Conservation (phyloP, 2,329 filamentous ascomycete species). For the Aspergillus proliferans region DNA sequence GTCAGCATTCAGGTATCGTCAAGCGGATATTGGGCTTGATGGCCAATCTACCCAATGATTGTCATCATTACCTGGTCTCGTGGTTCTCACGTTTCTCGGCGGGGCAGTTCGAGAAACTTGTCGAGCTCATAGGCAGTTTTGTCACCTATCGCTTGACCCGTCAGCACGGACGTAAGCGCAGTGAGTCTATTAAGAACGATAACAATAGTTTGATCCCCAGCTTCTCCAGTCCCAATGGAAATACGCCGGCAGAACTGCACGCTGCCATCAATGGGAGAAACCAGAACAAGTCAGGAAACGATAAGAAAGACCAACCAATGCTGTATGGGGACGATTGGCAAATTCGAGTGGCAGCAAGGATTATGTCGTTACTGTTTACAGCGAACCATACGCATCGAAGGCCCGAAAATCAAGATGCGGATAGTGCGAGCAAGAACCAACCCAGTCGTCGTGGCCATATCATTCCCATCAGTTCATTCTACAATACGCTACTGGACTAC, state of each 20-base stretch:
- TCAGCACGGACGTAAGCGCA: slow-evolving; percentile 61
- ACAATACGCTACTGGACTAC: slow-evolving; percentile 79
- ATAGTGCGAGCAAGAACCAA: slow-evolving; percentile 36
- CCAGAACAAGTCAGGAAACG: slow-evolving; percentile 49
- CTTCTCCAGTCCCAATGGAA: slow-evolving; percentile 59
- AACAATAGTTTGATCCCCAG: slow-evolving; percentile 62
- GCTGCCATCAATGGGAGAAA: slow-evolving; percentile 59
- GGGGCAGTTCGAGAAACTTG: slow-evolving; percentile 61
- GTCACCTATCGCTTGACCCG: slow-evolving; percentile 72
- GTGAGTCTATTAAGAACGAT: slow-evolving; percentile 51
- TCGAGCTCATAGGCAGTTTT: slow-evolving; percentile 72
- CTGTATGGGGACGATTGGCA: slow-evolving; percentile 84
- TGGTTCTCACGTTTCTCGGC: slow-evolving; percentile 72
- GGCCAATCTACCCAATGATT: slow-evolving; percentile 67
- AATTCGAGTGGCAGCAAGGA: slow-evolving; percentile 69
- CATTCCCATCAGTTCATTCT: slow-evolving; percentile 76
- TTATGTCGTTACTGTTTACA: slow-evolving; percentile 73
- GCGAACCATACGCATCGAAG: slow-evolving; percentile 61
- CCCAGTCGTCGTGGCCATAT: slow-evolving; percentile 56
- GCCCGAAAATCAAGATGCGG: slow-evolving; percentile 30
- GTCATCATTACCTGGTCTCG: slow-evolving; percentile 67
- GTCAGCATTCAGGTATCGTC: slow-evolving; percentile 73
- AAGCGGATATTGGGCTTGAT: slow-evolving; percentile 78
- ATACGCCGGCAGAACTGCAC: slow-evolving; percentile 64
- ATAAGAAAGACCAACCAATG: slow-evolving; percentile 46